Base-by-base conservation (phyloP, 31 red algal species). In the Porphyra umbilicalis region DNA sequence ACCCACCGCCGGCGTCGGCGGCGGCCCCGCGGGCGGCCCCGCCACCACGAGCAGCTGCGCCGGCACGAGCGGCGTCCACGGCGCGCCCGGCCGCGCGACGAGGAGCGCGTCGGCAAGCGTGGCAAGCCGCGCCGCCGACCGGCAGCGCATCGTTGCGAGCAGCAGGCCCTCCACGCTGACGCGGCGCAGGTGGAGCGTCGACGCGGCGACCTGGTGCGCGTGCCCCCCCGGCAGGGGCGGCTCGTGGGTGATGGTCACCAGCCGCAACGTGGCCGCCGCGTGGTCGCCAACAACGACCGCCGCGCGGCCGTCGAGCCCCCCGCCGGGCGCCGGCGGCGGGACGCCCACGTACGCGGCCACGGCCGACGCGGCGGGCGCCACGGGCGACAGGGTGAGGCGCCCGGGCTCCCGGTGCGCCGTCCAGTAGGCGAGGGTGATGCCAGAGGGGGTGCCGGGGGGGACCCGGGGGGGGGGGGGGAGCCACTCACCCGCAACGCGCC, bases 141-240 rank as follows among this genome's bases (percentile, higher is more conserved):
- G 86, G 36, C 79, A 32, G 38, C 81, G 44, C 42, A 89, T 86
- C 32, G 81, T 76, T 31, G 76, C 76, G 33, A 84, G 31, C 39
- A 93, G 79, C 35, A 86, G 35, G 77, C 83, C 35, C 81, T 93
- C 91, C 38, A 93, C 68, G 81, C 89, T 93, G 31, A 93, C 40
- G 18, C 75, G 75, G 36, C 84, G 76, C 79, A 84, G 82, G 33
- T 86, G 76, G 29, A 93, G 32, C 39, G 82, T 85, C 46, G 83
- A 86, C 76, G 46, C 79, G 20, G 77, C 9, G 2, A 11, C 15
- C 13, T 67, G 15, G 83, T 84, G 77, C 76, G 77, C 75, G 36
- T 78, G 80, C 1, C 90, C 86, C 38, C 74, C 83, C 1, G 90
- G 90, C 34, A 92, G 67, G 14, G 77, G 80, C n/a, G 90, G 90